Base-by-base conservation (phyloP, 371 early-diverging fungal genomes). In the Mucor racemosus region DNA sequence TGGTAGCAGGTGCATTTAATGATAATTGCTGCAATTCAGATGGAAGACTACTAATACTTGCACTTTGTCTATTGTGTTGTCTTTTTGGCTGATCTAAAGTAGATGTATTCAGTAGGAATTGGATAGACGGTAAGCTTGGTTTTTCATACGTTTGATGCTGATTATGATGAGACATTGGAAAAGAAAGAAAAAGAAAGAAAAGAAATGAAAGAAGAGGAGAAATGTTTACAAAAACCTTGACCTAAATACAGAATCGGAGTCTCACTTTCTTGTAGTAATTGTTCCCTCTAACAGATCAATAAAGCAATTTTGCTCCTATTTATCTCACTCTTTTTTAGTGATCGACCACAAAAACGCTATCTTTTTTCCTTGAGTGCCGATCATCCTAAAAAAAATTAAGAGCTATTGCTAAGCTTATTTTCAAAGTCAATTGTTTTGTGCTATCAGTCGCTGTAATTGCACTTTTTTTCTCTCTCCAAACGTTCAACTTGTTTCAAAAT, bases 21-120 rank as follows among this genome's bases (percentile, higher is more conserved):
- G 74, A 74, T 11, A 74, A 57, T 50, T 70, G 67, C 35, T 74
- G 74, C 15, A 74, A 56, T 59, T 74, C 74, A 31, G 67, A 62
- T 14, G 74, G 74, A 21, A 74, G 55, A 31, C 62, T 71, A 19
- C 74, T 74, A 3, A 65, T 57, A 56, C 64, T 71, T 7, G 56
- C 26, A 35, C 58, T 70, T 34, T 44, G 21, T 64, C 53, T 54
- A 53, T 6, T 53, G 17, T 60, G 60, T 15, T 58, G 42, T 41
- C 10, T 58, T 44, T 42, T 46, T 13, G 54, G 31, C 13, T 42
- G 31, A 38, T 55, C 56, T 31, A 42, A 31, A 21, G 19, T 21
- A 36, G 62, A 14, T 36, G 26, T n/a, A 55, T 64, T 62, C 33
- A 74, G 42, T 3, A 74, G 26, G 19, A 67, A 74, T 44, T 74